Percentiles rank a stretch among this genome's conserved stretches.
Conservation (phyloP, 805 yeast genomes). For the Candida tammaniensis region DNA sequence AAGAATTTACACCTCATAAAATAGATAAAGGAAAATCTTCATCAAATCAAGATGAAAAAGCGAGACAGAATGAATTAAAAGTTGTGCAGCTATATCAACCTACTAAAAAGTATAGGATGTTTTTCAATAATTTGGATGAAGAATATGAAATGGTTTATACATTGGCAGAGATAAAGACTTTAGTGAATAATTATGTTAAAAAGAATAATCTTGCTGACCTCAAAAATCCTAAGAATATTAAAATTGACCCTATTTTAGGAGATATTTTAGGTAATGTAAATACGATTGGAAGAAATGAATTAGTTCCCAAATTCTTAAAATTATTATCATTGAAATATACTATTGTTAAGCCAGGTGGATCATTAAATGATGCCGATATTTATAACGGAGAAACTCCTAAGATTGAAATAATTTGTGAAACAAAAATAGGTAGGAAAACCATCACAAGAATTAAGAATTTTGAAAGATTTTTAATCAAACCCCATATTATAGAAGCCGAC, state of each 20-base stretch:
- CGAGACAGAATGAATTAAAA: slow-evolving; percentile 23
- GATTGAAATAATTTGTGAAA: slow-evolving; percentile 65
- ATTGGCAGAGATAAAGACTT: slow-evolving; percentile 49
- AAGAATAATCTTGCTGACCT: slow-evolving; percentile 48
- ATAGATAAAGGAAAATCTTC: slow-evolving; percentile 15
- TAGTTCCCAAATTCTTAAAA: slow-evolving; percentile 42
- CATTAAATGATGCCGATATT: slow-evolving; percentile 21
- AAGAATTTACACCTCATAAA: slow-evolving; percentile 64
- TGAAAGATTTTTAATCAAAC: slow-evolving; percentile 64
- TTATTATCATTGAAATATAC: slow-evolving; percentile 51
- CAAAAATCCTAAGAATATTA: slow-evolving; percentile 51
- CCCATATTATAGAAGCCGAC: slow-evolving; percentile 63
- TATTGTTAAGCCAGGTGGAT: slow-evolving; percentile 46
- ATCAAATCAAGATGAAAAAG: slow-evolving; percentile 13
- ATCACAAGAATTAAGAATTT: slow-evolving; percentile 71
- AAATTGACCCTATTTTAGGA: slow-evolving; percentile 54
- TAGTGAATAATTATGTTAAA: slow-evolving; percentile 56
- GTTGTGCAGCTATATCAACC: slow-evolving; percentile 56
- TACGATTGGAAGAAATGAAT: slow-evolving; percentile 40
- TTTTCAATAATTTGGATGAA: slow-evolving; percentile 44
- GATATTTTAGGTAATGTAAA: slow-evolving; percentile 34
- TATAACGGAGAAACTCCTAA: slow-evolving; percentile 67
- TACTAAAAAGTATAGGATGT: slow-evolving; percentile 42
- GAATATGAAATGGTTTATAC: slow-evolving; percentile 46
- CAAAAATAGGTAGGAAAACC: slow-evolving; percentile 76